Evolutionary conservation across 139 green algal species (phyloP).

Genomic region (Tetradesmus lagerheimii): DNA sequence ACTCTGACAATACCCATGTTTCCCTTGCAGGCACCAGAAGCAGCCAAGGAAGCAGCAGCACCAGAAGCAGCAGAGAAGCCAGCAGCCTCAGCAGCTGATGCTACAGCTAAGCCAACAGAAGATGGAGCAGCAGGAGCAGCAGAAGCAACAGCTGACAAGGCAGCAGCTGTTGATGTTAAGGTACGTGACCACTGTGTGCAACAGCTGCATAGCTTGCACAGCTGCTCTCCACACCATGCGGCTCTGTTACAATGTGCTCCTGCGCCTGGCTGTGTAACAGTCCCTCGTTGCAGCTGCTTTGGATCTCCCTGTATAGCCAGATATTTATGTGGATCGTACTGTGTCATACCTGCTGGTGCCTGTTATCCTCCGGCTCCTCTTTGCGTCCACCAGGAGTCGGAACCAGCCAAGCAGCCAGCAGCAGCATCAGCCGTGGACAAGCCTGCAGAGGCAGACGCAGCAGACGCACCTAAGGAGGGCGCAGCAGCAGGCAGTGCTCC

Average conservation of each 20-base stretch:
- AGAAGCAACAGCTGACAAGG: background rate
- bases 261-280: background rate
- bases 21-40: background rate
- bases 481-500: slow-evolving; percentile 4
- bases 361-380: background rate
- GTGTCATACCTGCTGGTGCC: too few species aligned
- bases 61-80: slow-evolving; percentile 33
- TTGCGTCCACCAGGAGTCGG: background rate
- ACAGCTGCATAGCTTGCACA: background rate
- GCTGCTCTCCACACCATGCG: background rate
- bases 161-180: background rate
- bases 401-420: background rate
- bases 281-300: too few species aligned
- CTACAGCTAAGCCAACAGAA: background rate
- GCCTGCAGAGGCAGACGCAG: background rate
- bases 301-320: too few species aligned
- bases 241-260: background rate
- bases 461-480: background rate
- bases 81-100: background rate
- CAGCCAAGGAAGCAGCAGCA: background rate
- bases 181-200: background rate
- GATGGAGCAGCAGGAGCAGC: background rate
- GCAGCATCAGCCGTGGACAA: background rate
- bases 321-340: too few species aligned
- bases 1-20: too few species aligned